Conservation (phyloP, 2,329 filamentous ascomycete genomes). For the Blastomyces silverae region DNA sequence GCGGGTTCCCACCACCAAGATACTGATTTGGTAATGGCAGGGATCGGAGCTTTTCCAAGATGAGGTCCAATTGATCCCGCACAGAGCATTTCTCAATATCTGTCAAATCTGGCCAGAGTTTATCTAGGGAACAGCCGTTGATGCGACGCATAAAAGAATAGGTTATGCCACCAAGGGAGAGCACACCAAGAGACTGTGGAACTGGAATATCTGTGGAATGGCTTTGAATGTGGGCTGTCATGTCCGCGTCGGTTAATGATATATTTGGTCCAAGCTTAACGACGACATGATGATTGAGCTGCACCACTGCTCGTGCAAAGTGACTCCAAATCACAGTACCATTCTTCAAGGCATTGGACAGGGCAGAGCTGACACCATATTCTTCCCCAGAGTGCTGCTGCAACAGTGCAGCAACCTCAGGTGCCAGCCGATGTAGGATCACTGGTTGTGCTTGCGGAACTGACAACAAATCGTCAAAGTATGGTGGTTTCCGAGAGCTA, state of each 20-base stretch:
- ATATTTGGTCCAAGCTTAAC: slow-evolving; percentile 17
- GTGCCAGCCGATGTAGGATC: too few relatives aligned
- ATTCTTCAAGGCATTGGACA: too few relatives aligned
- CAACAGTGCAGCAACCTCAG: too few relatives aligned
- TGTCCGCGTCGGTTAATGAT: slow-evolving; percentile 13
- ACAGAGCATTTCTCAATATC: slow-evolving; percentile 14
- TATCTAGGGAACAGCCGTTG: slow-evolving; percentile 14
- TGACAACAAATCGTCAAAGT: too few relatives aligned
- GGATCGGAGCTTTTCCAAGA: slow-evolving; percentile 14
- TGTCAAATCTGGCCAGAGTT: slow-evolving; percentile 16
- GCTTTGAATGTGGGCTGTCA: slow-evolving; percentile 14
- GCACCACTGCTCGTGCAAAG: slow-evolving; percentile 16
- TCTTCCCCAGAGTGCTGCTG: too few relatives aligned
- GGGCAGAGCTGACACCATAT: too few relatives aligned
- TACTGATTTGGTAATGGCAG: slow-evolving; percentile 15
- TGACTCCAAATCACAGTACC: slow-evolving; percentile 16
- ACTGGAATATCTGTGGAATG: slow-evolving; percentile 15
- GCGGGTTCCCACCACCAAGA: slow-evolving; percentile 16
- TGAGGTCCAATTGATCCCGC: slow-evolving; percentile 16
- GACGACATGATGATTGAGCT: slow-evolving; percentile 15
- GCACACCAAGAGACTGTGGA: slow-evolving; percentile 12
- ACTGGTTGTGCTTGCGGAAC: too few relatives aligned
- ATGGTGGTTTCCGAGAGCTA: too few relatives aligned
- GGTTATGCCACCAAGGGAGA: slow-evolving; percentile 12
- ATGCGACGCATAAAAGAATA: slow-evolving; percentile 15